Evolutionary conservation across 2,329 filamentous ascomycete species (phyloP).

Genomic region (Sclerotiophoma versabilis): DNA sequence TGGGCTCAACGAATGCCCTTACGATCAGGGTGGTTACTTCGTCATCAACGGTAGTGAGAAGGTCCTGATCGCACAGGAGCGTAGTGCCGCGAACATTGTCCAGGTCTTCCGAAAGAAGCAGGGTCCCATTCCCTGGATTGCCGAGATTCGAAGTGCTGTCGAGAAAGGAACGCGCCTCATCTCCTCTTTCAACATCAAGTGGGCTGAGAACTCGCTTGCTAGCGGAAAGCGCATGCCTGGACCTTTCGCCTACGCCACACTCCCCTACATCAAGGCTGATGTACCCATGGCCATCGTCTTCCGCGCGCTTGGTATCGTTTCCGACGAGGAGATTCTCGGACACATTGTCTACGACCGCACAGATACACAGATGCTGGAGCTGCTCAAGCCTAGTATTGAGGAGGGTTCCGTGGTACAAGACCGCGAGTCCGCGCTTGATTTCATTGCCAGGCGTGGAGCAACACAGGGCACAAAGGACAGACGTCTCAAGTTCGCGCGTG

Average conservation of each 20-base stretch:
- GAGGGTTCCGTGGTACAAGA: constrained; percentile 97
- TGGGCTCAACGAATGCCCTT: constrained; percentile 93
- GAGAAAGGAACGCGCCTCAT: constrained; percentile 96
- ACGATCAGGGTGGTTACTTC: constrained; percentile 98
- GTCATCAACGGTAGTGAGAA: constrained; percentile 99
- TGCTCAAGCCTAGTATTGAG: constrained; percentile 95
- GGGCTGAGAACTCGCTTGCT: constrained; percentile 83
- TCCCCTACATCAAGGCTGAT: constrained; percentile 93
- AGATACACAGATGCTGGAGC: constrained; percentile 96
- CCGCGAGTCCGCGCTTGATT: constrained; percentile 90
- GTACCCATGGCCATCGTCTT: constrained; percentile 96
- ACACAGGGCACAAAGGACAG: constrained; percentile 80
- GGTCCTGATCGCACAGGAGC: constrained; percentile 96
- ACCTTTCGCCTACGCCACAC: constrained; percentile 85
- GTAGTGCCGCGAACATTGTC: constrained; percentile 97
- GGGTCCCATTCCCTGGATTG: constrained; percentile 90
- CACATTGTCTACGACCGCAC: constrained; percentile 96
- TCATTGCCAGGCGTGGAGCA: constrained; percentile 89
- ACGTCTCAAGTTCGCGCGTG: constrained; percentile 89
- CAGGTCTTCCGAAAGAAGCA: constrained; percentile 99
- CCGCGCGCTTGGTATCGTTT: constrained; percentile 92
- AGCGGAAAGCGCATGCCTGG: constrained; percentile 81
- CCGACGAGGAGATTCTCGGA: constrained; percentile 96
- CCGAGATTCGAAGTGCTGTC: constrained; percentile 93
- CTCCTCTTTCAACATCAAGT: constrained; percentile 88